Evolutionary conservation across 352 stramenopile species (phyloP).

Genomic region (Albugo laibachii): DNA sequence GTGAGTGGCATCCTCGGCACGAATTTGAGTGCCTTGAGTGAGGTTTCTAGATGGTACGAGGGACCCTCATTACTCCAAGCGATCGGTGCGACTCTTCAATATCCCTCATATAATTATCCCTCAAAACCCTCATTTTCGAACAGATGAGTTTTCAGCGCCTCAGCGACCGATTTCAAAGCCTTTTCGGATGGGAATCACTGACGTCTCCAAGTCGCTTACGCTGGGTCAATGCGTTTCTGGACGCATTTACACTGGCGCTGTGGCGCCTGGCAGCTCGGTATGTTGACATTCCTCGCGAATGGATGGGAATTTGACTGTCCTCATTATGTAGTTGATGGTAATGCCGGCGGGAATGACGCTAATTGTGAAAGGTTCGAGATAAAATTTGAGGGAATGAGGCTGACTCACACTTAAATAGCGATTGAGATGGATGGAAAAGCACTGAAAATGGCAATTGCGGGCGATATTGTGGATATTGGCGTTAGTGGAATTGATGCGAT

Average conservation of each 20-base stretch:
- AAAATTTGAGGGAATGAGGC: too few species aligned
- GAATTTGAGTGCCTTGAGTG: constrained; percentile 54
- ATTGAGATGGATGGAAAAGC: constrained; percentile 58
- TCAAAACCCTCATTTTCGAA: not conserved
- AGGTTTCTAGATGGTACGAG: constrained; percentile 48
- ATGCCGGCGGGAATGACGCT: constrained; percentile 15
- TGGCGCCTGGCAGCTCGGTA: constrained; percentile 44
- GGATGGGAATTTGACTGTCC: not conserved
- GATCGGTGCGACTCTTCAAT: constrained; percentile 20
- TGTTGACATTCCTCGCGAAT: not conserved
- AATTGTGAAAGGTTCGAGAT: constrained; percentile 15
- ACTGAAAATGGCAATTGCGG: constrained; percentile 37
- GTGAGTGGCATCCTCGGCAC: constrained; percentile 68
- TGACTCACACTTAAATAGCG: not conserved
- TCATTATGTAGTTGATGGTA: constrained; percentile 10
- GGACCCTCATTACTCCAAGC: constrained; percentile 62
- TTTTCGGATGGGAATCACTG: constrained; percentile 70
- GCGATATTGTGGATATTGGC: constrained; percentile 63
- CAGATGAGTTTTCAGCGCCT: constrained; percentile 53
- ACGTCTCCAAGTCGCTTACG: constrained; percentile 75
- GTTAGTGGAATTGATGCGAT: constrained; percentile 42
- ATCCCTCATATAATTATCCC: not conserved
- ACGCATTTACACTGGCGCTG: constrained; percentile 64
- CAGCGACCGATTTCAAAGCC: constrained; percentile 63
- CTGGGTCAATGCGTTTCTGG: constrained; percentile 63